phyloP scores from a whole-genome alignment of 2,329 filamentous ascomycete genomes.

The Penicillium sp. region DNA sequence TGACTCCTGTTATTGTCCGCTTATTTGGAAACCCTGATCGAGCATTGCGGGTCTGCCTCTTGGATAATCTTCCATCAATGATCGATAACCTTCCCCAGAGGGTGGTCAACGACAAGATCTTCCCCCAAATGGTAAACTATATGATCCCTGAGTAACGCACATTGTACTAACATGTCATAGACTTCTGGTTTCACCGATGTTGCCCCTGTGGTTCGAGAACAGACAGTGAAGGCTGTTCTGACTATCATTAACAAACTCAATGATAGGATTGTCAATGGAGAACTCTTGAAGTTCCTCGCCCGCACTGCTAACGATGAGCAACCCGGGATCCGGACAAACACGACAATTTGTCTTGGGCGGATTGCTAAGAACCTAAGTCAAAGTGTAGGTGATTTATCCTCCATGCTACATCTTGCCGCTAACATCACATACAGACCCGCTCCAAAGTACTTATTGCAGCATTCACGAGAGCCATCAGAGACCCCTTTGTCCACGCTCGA shows the following conservation, averaged over 20 bases:
- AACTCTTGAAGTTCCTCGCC: constrained; percentile 83
- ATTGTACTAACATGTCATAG: constrained; percentile 43
- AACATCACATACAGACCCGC: constrained; percentile 56
- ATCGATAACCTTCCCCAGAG: constrained; percentile 87
- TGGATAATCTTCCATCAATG: constrained; percentile 87
- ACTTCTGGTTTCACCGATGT: constrained; percentile 92
- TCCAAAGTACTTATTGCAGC: constrained; percentile 91
- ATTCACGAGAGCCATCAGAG: constrained; percentile 82
- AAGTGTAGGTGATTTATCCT: constrained; percentile 41
- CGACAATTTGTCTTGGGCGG: constrained; percentile 94
- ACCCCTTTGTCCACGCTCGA: constrained; percentile 91
- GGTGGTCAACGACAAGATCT: constrained; percentile 93
- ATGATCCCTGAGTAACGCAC: background rate
- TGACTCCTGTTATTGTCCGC: constrained; percentile 83
- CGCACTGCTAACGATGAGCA: constrained; percentile 98
- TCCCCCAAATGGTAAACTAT: constrained; percentile 75
- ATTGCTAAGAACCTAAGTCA: constrained; percentile 85
- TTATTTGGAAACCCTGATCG: constrained; percentile 89
- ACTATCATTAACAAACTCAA: constrained; percentile 85
- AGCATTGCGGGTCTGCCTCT: constrained; percentile 82
- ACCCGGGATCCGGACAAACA: constrained; percentile 95
- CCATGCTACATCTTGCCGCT: constrained; percentile 18
- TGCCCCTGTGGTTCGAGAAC: constrained; percentile 87
- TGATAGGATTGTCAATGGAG: constrained; percentile 89
- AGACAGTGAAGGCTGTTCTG: constrained; percentile 92